Evolutionary conservation across 768 basidiomycete genomes (phyloP).

Genomic region (Pulveroboletus ravenelii): DNA sequence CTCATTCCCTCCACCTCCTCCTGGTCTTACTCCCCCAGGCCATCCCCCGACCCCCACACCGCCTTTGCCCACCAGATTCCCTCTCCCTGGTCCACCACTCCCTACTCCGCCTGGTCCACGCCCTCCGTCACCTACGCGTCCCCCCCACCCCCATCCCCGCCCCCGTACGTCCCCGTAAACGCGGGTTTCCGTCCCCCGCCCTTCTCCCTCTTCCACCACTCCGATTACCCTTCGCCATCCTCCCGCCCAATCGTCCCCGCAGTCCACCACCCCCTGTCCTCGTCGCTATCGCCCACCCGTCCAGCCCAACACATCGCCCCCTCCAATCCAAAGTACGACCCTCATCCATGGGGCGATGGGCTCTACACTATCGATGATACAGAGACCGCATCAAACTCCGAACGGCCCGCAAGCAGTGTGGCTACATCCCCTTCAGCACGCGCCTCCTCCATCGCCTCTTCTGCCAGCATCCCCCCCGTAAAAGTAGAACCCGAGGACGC

Average conservation of each 20-base stretch:
- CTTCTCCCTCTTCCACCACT: constrained; percentile 17
- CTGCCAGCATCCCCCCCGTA: constrained; percentile 26
- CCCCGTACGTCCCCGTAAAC: constrained; percentile 19
- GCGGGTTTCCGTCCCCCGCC: constrained; percentile 23
- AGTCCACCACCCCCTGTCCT: constrained; percentile 12
- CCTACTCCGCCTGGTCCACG: constrained; percentile 14
- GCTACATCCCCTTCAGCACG: constrained; percentile 34
- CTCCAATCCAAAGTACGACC: constrained; percentile 19
- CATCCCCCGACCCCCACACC: constrained; percentile 16
- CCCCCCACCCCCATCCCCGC: constrained; percentile 21
- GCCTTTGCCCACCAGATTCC: constrained; percentile 13
- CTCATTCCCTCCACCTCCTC: constrained; percentile 19
- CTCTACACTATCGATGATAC: constrained; percentile 33
- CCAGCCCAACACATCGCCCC: constrained; percentile 8
- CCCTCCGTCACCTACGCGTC: constrained; percentile 19
- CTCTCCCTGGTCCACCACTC: constrained; percentile 19
- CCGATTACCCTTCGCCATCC: constrained; percentile 18
- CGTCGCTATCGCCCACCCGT: constrained; percentile 20
- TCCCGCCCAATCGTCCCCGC: constrained; percentile 18
- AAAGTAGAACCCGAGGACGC: constrained; percentile 31
- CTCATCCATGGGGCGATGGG: constrained; percentile 28
- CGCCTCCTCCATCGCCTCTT: constrained; percentile 32
- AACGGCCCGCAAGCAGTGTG: constrained; percentile 31
- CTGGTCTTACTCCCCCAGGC: constrained; percentile 25
- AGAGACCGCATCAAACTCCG: constrained; percentile 31